A percentile compares a stretch with the other conserved stretches of the same genome.
phyloP scores from a whole-genome alignment of 768 basidiomycete species.

The Mycena leptocephala region DNA sequence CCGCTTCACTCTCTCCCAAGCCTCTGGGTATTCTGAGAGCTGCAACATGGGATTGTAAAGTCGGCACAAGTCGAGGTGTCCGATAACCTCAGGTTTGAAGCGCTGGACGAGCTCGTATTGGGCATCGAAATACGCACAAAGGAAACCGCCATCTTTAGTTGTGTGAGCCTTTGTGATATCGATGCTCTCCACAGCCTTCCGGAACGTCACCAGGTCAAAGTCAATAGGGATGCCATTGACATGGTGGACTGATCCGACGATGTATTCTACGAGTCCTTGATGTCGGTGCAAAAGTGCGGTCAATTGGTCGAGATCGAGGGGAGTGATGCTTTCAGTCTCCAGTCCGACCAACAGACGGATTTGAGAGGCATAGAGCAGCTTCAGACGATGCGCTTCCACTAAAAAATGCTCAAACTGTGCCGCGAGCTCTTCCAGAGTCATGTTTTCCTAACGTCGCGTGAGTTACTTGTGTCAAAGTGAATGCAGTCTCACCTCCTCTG shows the following conservation, averaged over 20 bases:
- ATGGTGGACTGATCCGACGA: constrained; percentile 96
- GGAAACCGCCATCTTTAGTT: constrained; percentile 57
- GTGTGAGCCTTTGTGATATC: constrained; percentile 27
- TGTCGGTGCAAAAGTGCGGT: constrained; percentile 65
- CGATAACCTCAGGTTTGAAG: constrained; percentile 90
- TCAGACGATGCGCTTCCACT: constrained; percentile 85
- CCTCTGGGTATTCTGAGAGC: constrained; percentile 70
- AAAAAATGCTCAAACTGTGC: constrained; percentile 84
- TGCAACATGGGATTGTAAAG: constrained; percentile 81
- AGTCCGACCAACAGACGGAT: constrained; percentile 90
- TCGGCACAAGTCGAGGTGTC: constrained; percentile 94
- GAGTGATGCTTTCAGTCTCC: constrained; percentile 93
- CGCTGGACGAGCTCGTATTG: constrained; percentile 81
- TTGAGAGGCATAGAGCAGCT: constrained; percentile 68
- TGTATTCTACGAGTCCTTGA: constrained; percentile 78
- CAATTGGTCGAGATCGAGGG: constrained; percentile 74
- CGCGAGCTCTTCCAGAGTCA: constrained; percentile 67
- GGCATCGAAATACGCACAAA: constrained; percentile 87
- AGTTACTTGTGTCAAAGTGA: constrained; percentile 25
- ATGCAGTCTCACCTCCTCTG: constrained; percentile 85
- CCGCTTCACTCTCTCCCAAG: constrained; percentile 78
- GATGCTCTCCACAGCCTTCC: constrained; percentile 68
- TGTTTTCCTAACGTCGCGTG: constrained; percentile 62
- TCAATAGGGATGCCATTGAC: constrained; percentile 93
- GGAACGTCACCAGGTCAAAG: constrained; percentile 85